Base-by-base conservation (phyloP, 371 early-diverging fungal species). In the Mucor saturninus region DNA sequence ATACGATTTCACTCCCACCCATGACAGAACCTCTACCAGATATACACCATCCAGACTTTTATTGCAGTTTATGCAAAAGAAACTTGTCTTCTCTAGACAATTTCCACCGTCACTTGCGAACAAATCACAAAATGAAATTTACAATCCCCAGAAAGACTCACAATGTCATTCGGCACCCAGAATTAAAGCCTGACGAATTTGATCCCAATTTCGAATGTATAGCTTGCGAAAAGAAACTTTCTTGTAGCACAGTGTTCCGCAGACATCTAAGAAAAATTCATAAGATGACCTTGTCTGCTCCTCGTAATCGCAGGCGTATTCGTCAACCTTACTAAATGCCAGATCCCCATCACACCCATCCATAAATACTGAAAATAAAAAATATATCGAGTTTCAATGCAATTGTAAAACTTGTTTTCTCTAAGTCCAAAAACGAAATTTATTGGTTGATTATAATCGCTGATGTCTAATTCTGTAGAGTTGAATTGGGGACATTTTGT, bases 1-100 rank as follows among this genome's bases (percentile, higher is more conserved):
- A n/a, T 10, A 10, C n/a, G 26, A 9, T 11, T 15, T 5, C 0
- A 11, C 7, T 6, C 2, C 11, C 7, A 54, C 38, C 54, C 37
- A 37, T 11, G 9, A 39, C 39, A 15, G 37, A 15, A 6, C 35
- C 10, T 29, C 21, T 6, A 54, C 54, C 54, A 38, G 54, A 54
- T 39, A 10, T 26, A 2, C 4, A 39, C 21, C 37, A 54, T 10
- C 39, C 38, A 5, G 7, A 54, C 15, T 38, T 21, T 11, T 9
- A 39, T 21, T 54, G 54, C 40, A 38, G 10, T 3, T 26, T 38
- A 38, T 54, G 54, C 28, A 38, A 54, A 38, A 38, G 28, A 54
- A 38, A 26, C 9, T 38, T 15, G 8, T 15, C 32, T 2, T 38
- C 54, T 2, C 15, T 14, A 4, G n/a, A 10, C 37, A 26, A 11